Percentiles rank a stretch among this genome's conserved stretches.
These are phyloP conservation scores for Ehretia macrophylla DNA, from an alignment of 257 asterid genomes.

Conservation along the genomic window DNA sequence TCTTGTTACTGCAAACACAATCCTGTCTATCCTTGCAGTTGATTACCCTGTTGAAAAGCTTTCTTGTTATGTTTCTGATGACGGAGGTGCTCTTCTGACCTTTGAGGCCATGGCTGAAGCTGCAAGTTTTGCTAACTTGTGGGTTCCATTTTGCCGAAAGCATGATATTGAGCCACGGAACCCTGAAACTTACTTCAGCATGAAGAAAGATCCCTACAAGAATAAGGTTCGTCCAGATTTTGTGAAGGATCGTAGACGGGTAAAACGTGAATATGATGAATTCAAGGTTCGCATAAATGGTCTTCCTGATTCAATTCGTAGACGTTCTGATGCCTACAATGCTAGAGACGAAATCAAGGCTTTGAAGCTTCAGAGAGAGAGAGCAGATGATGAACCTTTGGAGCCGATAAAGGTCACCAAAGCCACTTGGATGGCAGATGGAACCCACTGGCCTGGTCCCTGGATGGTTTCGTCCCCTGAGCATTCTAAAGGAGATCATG, in stretches of 20 bases:
- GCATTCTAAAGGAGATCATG: slow-evolving; percentile 16
- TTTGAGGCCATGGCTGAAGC: slow-evolving; percentile 25
- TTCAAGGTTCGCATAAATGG: slow-evolving; percentile 12
- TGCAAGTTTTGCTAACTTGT: slow-evolving; percentile 15
- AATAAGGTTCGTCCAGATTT: slow-evolving; percentile 18
- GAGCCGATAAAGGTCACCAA: slow-evolving; percentile 10
- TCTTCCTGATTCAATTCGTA: slow-evolving; percentile 6
- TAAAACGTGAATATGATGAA: slow-evolving; percentile 19
- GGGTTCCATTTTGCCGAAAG: slow-evolving; percentile 23
- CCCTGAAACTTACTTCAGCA: slow-evolving; percentile 16
- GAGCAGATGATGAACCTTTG: neutral
- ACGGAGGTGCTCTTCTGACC: slow-evolving; percentile 23
- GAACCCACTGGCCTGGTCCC: slow-evolving; percentile 15
- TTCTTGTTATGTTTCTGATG: slow-evolving; percentile 22
- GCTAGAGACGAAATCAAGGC: slow-evolving; percentile 15
- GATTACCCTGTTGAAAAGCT: slow-evolving; percentile 25
- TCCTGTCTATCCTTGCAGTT: slow-evolving; percentile 20
- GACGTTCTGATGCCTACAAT: slow-evolving; percentile 14
- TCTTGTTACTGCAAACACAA: slow-evolving; percentile 20
- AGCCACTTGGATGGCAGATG: slow-evolving; percentile 20
- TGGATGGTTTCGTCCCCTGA: slow-evolving; percentile 4
- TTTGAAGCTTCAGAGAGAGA: slow-evolving; percentile 6
- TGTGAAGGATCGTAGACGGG: slow-evolving; percentile 21
- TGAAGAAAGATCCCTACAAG: slow-evolving; percentile 14
- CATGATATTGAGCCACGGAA: slow-evolving; percentile 21